A percentile compares a stretch with the other conserved stretches of the same genome.
phyloP scores from a whole-genome alignment of 1,139 yeast species.

The Yamadazyma atmosphaerica region DNA sequence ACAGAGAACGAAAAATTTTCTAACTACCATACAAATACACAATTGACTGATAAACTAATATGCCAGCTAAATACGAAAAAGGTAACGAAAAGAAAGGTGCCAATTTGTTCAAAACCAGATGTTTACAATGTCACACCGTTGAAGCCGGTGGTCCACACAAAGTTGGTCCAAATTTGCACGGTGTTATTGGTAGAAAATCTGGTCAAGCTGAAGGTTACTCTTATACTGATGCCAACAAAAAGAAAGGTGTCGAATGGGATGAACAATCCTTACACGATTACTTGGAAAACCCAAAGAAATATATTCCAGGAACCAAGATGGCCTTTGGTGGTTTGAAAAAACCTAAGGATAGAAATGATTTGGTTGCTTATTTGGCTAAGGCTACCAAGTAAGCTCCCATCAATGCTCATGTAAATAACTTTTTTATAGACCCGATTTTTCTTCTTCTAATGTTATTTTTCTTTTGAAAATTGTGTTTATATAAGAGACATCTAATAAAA shows the following conservation, averaged over 20 bases:
- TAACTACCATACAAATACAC: background rate
- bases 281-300: constrained; percentile 99
- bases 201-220: constrained; percentile 93
- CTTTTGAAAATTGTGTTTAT: background rate
- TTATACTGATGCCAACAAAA: constrained; percentile 97
- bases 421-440: background rate
- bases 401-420: background rate
- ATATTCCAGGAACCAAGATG: constrained; percentile 99
- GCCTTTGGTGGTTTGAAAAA: constrained; percentile 99
- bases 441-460: background rate
- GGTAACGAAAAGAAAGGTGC: constrained; percentile 98
- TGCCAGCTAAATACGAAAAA: constrained; percentile 67
- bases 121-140: constrained; percentile 97
- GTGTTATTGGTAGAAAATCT: constrained; percentile 87
- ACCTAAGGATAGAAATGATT: constrained; percentile 97
- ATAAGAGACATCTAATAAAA: background rate
- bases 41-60: constrained; percentile 17
- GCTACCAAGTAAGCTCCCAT: constrained; percentile 66
- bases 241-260: constrained; percentile 86
- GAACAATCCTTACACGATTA: constrained; percentile 91
- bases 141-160: constrained; percentile 97
- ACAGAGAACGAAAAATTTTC: constrained; percentile 8
- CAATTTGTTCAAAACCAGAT: constrained; percentile 96
- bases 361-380: constrained; percentile 81
- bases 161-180: constrained; percentile 98